Evolutionary conservation across 768 basidiomycete species (phyloP), one percentile per base, ranked within the genome.

Genomic region (Pleurotus tuber-regium): DNA sequence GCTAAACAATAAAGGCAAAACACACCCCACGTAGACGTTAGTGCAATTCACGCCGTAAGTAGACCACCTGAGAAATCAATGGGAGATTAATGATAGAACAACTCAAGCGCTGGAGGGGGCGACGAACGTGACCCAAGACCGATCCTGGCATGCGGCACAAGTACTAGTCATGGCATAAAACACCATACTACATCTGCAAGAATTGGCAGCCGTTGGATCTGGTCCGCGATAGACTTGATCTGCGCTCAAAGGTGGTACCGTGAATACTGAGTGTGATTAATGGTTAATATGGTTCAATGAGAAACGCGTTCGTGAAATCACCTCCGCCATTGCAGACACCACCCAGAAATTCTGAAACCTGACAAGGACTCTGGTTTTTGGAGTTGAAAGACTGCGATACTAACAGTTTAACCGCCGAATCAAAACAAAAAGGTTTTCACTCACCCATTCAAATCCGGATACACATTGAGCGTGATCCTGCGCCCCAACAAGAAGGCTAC

Each of bases 131-230:
- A 75, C 39, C 35, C 41, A 72, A 24, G 51, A 65, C 12, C 61
- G 64, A 24, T 54, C 61, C 59, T 83, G 81, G 57, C 81, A 83
- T 9, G 61, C 57, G 3, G 74, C 70, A 57, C 81, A 83, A n/a
- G 78, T 77, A 47, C 71, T 73, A 51, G 78, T 56, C 57, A 80
- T 57, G n/a, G 74, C 74, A 62, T 81, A 83, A 40, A 74, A 74
- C 9, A 82, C 76, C 0, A 78, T 70, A 56, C 73, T 79, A 61
- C 80, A 81, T 54, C 62, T 63, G 59, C 81, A 82, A n/a, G 54
- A n/a, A 47, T 73, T 77, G 12, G 65, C 71, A 19, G 62, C 54
- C 6, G 40, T 53, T 25, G 51, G 10, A 14, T 61, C 60, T 6
- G 78, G 77, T 1, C 74, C 73, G 40, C 65, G 54, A 55, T 77